Evolutionary conservation across 2,329 filamentous ascomycete genomes (phyloP).

Genomic region (Colletotrichum phormii): DNA sequence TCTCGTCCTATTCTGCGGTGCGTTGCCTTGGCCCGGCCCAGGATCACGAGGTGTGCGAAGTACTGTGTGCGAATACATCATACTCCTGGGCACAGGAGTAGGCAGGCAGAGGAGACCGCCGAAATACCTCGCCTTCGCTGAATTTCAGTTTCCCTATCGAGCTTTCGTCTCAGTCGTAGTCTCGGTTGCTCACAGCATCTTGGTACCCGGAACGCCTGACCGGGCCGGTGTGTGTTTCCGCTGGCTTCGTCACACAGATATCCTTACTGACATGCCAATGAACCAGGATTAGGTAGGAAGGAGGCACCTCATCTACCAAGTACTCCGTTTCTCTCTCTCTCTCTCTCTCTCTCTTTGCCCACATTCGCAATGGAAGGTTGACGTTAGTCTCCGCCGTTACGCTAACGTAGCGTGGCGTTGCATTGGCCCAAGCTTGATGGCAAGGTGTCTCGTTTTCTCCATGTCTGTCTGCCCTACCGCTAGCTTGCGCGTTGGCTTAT

Average conservation of each 20-base stretch:
- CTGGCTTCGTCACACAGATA: slow-evolving; percentile 6
- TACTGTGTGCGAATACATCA: not conserved
- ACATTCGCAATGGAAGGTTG: not conserved
- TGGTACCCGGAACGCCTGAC: slow-evolving; percentile 3
- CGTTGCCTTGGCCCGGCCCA: not conserved
- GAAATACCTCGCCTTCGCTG: not conserved
- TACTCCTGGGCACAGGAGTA: not conserved
- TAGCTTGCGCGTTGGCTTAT: slow-evolving; percentile 11
- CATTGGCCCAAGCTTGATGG: not conserved
- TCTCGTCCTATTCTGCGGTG: slow-evolving; percentile 12
- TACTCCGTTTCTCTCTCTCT: not conserved
- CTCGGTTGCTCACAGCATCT: slow-evolving; percentile 23
- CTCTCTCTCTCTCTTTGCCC: no score
- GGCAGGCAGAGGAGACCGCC: not conserved
- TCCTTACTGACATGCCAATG: not conserved
- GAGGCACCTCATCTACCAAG: not conserved
- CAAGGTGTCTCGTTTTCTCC: slow-evolving; percentile 4
- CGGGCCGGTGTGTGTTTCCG: slow-evolving; percentile 10
- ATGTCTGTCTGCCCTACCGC: slow-evolving; percentile 22
- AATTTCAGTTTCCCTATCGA: not conserved
- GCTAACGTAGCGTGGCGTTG: slow-evolving; percentile 16
- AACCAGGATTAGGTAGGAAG: not conserved
- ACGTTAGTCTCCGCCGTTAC: slow-evolving; percentile 30
- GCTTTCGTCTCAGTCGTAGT: not conserved
- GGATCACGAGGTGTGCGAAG: not conserved